These are phyloP conservation scores for Marasmius tenuissimus DNA, from an alignment of 1,284 basidiomycete species.

Conservation along the genomic window DNA sequence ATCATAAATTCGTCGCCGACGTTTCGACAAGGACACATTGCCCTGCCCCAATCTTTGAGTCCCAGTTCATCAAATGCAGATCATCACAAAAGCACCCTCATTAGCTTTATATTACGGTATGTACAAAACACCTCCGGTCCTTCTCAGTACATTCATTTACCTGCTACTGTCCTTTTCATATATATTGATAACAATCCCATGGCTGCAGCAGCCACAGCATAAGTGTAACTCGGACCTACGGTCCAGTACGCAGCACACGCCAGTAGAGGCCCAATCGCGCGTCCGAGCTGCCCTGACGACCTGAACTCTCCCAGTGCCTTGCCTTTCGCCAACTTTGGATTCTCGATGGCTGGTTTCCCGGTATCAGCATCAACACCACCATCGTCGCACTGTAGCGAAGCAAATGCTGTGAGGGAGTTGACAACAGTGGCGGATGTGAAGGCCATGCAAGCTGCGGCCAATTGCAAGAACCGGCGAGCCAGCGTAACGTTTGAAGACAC, in stretches of 20 bases:
- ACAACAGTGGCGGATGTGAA: conserved; percentile 93
- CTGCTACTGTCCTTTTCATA: conserved; percentile 49
- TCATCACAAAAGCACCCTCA: not conserved
- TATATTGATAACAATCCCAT: conserved; percentile 57
- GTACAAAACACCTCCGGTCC: not conserved
- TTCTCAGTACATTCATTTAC: conserved; percentile 17
- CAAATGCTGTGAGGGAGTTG: conserved; percentile 83
- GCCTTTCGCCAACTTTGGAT: conserved; percentile 78
- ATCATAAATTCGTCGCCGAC: not conserved
- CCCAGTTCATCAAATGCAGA: not conserved
- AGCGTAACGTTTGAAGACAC: conserved; percentile 39
- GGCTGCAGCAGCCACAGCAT: conserved; percentile 60
- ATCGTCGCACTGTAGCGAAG: conserved; percentile 85
- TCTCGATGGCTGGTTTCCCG: conserved; percentile 51
- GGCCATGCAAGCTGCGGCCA: conserved; percentile 77
- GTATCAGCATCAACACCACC: conserved; percentile 51
- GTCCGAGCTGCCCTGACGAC: conserved; percentile 85
- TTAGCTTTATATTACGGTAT: conserved; percentile 3
- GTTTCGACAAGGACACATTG: not conserved
- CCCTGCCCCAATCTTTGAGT: too few relatives aligned
- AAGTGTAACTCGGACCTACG: conserved; percentile 80
- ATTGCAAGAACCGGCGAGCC: conserved; percentile 66
- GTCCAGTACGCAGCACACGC: conserved; percentile 88
- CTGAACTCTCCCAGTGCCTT: conserved; percentile 82
- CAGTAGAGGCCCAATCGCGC: conserved; percentile 85